Conservation (phyloP, 768 basidiomycete species). For the Leccinum barrowsii region DNA sequence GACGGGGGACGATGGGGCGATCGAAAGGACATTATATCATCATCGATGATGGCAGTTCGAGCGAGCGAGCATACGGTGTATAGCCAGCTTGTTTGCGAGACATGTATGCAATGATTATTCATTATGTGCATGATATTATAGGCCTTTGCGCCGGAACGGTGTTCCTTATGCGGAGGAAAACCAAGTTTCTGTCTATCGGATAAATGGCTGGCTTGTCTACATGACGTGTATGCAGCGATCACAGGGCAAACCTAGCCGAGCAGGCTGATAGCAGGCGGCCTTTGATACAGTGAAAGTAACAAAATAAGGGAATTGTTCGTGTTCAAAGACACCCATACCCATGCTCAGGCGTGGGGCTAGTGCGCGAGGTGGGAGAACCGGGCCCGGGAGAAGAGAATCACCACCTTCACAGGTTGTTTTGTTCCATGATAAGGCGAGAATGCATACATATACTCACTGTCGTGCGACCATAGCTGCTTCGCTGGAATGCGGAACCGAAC, state of each 20-base stretch:
- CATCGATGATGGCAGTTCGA: too few relatives aligned
- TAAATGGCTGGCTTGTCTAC: background rate
- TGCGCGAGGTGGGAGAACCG: background rate
- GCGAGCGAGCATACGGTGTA: background rate
- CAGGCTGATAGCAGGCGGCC: background rate
- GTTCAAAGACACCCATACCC: background rate
- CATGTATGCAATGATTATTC: background rate
- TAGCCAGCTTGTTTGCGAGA: background rate
- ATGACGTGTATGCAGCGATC: background rate
- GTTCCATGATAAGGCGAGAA: background rate
- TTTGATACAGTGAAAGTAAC: background rate
- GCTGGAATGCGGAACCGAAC: background rate
- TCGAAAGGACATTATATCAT: background rate
- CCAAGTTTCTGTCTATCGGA: background rate
- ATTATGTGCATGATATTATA: background rate
- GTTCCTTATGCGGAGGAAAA: background rate
- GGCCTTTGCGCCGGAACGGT: background rate
- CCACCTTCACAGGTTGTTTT: background rate
- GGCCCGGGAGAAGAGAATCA: background rate
- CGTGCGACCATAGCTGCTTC: background rate
- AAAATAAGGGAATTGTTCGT: background rate
- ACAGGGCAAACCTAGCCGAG: background rate
- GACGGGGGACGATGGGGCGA: background rate
- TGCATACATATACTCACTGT: background rate
- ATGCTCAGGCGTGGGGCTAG: background rate